Evolutionary conservation across 345 rosid genomes (phyloP), one percentile per base, ranked within the genome.

Genomic region (Lepidium didymum): DNA sequence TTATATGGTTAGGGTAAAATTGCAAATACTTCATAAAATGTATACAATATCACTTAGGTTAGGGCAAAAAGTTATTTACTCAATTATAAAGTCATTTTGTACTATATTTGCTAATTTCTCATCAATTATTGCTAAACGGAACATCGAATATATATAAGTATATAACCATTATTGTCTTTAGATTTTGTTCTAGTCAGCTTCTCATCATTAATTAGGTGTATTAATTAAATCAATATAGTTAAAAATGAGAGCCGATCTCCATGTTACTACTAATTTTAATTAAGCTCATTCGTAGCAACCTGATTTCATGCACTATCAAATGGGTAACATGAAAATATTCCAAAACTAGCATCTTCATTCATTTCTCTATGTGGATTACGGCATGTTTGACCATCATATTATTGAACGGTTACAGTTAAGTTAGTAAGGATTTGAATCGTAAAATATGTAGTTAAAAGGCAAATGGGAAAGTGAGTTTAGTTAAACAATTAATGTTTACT

Each of bases 241-340:
- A 44, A 43, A 33, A 14, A 41, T 29, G 52, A 29, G 62, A 61
- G 27, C 38, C 46, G 43, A 53, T 51, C 15, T 45, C 54, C 75
- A 70, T 70, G 46, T 70, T 62, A 70, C 62, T 62, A 70, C 62
- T 5, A 53, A 33, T 52, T 51, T 70, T 16, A 60, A 2, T 60
- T 9, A 19, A 51, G 61, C 19, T 50, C 7, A 37, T 69, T 36
- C 15, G 34, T 29, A 59, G 51, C 67, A 50, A 69, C 61, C 59
- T 61, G 29, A 41, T 60, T 60, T 29, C 42, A 59, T 60, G 53
- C 61, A 13, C 8, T 18, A 51, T 55, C 27, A 59, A 27, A 41
- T 42, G 15, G 16, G 55, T 45, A 7, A 46, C 67, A 62, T 62
- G 55, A 62, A 45, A 33, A 33, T 45, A 62, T 62, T 62, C 67